Evolutionary conservation across 1,284 basidiomycete species (phyloP), one percentile per base, ranked within the genome.

Genomic region (Apiotrichum mycotoxinovorans): DNA sequence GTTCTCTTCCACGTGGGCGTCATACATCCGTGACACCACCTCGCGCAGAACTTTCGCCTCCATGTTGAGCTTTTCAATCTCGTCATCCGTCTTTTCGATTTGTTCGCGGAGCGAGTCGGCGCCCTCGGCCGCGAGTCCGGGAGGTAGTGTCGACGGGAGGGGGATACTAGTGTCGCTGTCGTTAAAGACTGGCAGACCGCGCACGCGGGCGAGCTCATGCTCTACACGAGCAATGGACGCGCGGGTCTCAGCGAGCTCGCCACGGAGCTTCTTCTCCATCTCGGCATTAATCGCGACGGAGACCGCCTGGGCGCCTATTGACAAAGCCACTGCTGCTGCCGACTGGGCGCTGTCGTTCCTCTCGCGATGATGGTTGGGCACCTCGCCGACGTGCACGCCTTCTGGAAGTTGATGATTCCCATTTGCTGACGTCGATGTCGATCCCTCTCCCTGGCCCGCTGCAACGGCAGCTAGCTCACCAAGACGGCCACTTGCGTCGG

Each of bases 381-480:
- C 47, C 4, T 49, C 47, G 5, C 44, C 12, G 34, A 34, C 22
- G 34, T n/a, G 34, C 8, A 23, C 27, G 11, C 30, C 22, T 9
- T 27, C 27, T 10, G 20, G 34, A 15, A 22, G 40, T 7, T 15
- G 33, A 11, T 46, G 44, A 33, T 4, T 33, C 3, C 33, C 46
- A 22, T 35, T 48, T 9, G 20, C 8, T 11, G 44, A 30, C 14
- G 46, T 25, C 14, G 43, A 26, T 26, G 46, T 25, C 14, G 43
- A 26, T 26, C 41, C 53, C n/a, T 61, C 60, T 2, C 62, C 64
- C 37, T 62, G 61, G 1, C 65, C 67, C 3, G 67, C 64, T 12
- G 72, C 73, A 3, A 73, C 67, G 1, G 67, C 69, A 1, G 73
- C 73, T 14, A 74, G 61, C 50, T 74, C 71, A 7, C 68, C 69